Conservation (phyloP, 176 grass and related monocot species). For the Zoysia pacifica region DNA sequence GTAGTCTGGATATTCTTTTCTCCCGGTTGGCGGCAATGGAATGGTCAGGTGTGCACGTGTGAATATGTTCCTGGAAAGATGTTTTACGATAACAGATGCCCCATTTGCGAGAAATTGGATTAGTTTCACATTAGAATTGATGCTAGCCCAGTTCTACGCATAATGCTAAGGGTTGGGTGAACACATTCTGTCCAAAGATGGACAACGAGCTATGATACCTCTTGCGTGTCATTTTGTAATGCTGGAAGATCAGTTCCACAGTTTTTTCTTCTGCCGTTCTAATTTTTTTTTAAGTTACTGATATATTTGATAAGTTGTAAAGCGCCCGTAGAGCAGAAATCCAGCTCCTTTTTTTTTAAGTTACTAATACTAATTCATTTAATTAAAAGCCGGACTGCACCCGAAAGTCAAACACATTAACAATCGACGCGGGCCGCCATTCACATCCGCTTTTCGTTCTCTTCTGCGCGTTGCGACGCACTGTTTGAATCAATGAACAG, state of each 20-base stretch:
- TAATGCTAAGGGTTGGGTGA: neutral
- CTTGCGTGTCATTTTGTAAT: neutral
- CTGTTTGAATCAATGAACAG: slow-evolving; percentile 28
- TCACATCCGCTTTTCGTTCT: slow-evolving; percentile 37
- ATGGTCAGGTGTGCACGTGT: neutral
- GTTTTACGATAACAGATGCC: neutral
- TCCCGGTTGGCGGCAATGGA: neutral
- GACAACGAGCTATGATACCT: neutral
- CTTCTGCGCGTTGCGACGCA: slow-evolving; percentile 35
- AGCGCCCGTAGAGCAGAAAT: neutral
- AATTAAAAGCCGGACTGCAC: slow-evolving; percentile 33
- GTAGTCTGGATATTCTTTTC: neutral
- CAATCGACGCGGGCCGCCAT: slow-evolving; percentile 37
- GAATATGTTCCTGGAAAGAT: neutral
- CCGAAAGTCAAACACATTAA: slow-evolving; percentile 67
- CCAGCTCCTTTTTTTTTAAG: too few relatives aligned
- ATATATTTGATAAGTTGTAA: neutral
- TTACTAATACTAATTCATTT: slow-evolving; percentile 32
- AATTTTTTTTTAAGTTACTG: neutral
- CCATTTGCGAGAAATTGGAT: neutral
- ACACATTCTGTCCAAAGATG: neutral
- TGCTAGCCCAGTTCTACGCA: neutral
- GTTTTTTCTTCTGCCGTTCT: neutral
- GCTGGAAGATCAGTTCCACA: neutral
- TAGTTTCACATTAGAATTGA: neutral